Evolutionary conservation across 345 rosid species (phyloP).

Genomic region (Eucalyptus sp.): DNA sequence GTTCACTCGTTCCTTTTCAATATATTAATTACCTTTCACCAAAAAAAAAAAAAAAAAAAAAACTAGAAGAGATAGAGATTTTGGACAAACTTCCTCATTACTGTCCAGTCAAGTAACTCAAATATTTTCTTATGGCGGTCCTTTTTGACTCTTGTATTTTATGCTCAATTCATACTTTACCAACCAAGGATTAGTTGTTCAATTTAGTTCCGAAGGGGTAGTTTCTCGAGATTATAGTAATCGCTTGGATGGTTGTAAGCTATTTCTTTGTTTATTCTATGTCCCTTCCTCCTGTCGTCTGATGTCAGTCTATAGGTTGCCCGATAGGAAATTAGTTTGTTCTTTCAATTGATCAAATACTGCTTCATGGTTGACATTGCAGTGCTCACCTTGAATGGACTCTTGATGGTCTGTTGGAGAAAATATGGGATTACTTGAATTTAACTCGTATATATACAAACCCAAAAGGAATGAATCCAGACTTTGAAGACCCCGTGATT

Average conservation of each 20-base stretch:
- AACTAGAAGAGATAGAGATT: slow-evolving; percentile 83
- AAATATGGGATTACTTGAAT: slow-evolving; percentile 82
- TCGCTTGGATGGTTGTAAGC: background rate
- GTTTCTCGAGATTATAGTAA: background rate
- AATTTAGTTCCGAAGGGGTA: background rate
- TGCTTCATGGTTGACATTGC: background rate
- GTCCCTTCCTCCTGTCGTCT: background rate
- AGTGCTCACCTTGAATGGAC: slow-evolving; percentile 98
- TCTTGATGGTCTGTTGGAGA: slow-evolving; percentile 77
- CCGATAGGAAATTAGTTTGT: background rate
- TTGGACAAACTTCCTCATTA: slow-evolving; percentile 97
- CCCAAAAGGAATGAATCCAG: slow-evolving; percentile 96
- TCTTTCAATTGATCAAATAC: background rate
- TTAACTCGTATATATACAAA: slow-evolving; percentile 90
- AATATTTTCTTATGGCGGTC: background rate
- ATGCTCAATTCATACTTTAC: background rate
- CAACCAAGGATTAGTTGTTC: background rate
- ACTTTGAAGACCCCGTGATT: slow-evolving; percentile 89
- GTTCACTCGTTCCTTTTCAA: no score
- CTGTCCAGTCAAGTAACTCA: slow-evolving; percentile 70
- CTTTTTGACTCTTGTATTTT: background rate
- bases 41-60: no score
- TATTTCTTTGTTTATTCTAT: background rate
- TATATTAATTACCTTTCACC: no score
- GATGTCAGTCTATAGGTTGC: background rate